phyloP scores from a whole-genome alignment of 148 eudicot genomes.

The Vaccinium darrowii region DNA sequence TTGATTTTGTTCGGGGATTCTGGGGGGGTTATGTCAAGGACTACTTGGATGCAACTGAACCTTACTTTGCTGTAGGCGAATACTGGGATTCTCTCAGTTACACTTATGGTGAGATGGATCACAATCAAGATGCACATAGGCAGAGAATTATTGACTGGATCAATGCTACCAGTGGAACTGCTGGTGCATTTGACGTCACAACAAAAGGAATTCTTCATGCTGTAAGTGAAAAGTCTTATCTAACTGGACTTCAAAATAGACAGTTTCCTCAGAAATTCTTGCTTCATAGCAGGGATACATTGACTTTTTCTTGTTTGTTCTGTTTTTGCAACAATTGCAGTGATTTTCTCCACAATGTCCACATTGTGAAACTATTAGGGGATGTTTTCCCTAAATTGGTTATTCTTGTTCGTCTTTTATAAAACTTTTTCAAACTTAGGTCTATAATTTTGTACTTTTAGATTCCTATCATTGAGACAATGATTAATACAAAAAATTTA shows the following conservation, averaged over 20 bases:
- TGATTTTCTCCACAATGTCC: background rate
- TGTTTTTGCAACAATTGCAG: background rate
- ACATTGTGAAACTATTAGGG: background rate
- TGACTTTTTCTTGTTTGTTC: background rate
- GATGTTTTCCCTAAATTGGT: background rate
- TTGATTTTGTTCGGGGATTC: conserved; percentile 95
- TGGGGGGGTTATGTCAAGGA: conserved; percentile 99
- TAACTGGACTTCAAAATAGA: background rate
- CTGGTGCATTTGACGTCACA: conserved; percentile 98
- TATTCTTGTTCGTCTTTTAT: background rate
- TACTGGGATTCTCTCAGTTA: conserved; percentile 98
- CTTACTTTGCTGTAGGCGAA: conserved; percentile 94
- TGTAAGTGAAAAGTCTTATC: conserved; percentile 35
- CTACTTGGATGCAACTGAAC: conserved; percentile 74
- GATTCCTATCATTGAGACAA: background rate
- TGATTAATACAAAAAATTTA: background rate
- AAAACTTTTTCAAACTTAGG: too few species aligned
- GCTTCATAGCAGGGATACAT: background rate
- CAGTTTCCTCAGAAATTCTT: background rate
- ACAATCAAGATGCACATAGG: conserved; percentile 92
- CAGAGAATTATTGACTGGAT: conserved; percentile 98
- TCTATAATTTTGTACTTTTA: background rate
- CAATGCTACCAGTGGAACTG: conserved; percentile 81
- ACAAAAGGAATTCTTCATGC: conserved; percentile 97
- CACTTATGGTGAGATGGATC: conserved; percentile 86